Conservation (phyloP, 345 rosid genomes). For the Cardamine occulta region DNA sequence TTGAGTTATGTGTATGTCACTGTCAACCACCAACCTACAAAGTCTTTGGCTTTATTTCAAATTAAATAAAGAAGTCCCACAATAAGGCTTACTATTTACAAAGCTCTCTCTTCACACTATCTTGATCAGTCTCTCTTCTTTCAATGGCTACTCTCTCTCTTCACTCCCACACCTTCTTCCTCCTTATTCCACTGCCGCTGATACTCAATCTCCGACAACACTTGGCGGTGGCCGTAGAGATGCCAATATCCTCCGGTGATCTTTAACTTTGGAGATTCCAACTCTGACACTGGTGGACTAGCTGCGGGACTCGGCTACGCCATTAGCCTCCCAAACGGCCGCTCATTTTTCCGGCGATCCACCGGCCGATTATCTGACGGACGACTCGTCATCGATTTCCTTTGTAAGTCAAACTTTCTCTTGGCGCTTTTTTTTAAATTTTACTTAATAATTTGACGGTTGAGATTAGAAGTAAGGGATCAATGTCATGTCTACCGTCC, state of each 20-base stretch:
- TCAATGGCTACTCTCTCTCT: slow-evolving; percentile 30
- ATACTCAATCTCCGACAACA: slow-evolving; percentile 22
- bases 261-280: slow-evolving; percentile 91
- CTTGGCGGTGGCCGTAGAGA: slow-evolving; percentile 31
- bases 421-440: background rate
- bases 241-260: slow-evolving; percentile 61
- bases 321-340: slow-evolving; percentile 70
- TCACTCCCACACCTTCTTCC: background rate
- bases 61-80: slow-evolving; percentile 12
- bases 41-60: slow-evolving; percentile 17
- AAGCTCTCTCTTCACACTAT: background rate
- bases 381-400: slow-evolving; percentile 80
- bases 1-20: slow-evolving; percentile 29
- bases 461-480: slow-evolving; percentile 11
- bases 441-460: slow-evolving; percentile 8
- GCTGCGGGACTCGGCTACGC: slow-evolving; percentile 76
- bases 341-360: slow-evolving; percentile 64
- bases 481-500: slow-evolving; percentile 3
- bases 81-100: slow-evolving; percentile 16
- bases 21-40: slow-evolving; percentile 31
- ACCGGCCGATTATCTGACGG: slow-evolving; percentile 87
- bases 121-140: slow-evolving; percentile 22
- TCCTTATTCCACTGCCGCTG: background rate
- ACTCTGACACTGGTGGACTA: slow-evolving; percentile 97
- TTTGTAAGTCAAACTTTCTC: slow-evolving; percentile 55